These are phyloP conservation scores for Mortierella sp. DNA, from an alignment of 371 early-diverging fungal genomes.

Conservation along the genomic window DNA sequence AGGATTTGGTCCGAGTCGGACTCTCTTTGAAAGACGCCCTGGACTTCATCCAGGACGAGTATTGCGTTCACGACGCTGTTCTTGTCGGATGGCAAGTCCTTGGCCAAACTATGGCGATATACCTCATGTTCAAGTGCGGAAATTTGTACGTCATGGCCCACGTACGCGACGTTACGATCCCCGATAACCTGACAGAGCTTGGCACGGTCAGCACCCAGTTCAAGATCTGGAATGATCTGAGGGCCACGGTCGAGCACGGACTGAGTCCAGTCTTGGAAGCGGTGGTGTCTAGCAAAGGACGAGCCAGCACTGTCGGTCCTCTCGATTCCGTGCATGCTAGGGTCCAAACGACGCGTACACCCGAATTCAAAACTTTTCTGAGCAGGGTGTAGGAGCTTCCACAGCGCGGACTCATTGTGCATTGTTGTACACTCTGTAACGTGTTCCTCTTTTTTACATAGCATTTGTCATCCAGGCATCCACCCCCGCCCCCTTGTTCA, in stretches of 20 bases:
- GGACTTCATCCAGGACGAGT: constrained; percentile 24
- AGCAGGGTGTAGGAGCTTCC: neutral
- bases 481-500: too few species aligned
- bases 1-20: constrained; percentile 26
- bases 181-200: constrained; percentile 26
- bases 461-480: too few species aligned
- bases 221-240: constrained; percentile 28
- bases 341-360: neutral
- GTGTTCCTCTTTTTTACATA: too few species aligned
- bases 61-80: constrained; percentile 24
- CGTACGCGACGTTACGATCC: constrained; percentile 23
- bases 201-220: constrained; percentile 20
- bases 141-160: constrained; percentile 27
- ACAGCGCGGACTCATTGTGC: too few species aligned
- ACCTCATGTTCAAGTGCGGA: constrained; percentile 19
- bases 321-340: neutral
- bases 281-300: neutral
- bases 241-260: constrained; percentile 22
- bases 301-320: neutral
- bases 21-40: constrained; percentile 29
- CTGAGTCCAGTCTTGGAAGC: constrained; percentile 17
- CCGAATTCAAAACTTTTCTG: neutral
- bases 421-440: too few species aligned
- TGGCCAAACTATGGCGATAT: constrained; percentile 10
- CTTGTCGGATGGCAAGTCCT: constrained; percentile 29